A percentile compares a stretch with the other conserved stretches of the same genome.
phyloP scores from a whole-genome alignment of 148 eudicot genomes.

The Vaccinium macrocarpon region DNA sequence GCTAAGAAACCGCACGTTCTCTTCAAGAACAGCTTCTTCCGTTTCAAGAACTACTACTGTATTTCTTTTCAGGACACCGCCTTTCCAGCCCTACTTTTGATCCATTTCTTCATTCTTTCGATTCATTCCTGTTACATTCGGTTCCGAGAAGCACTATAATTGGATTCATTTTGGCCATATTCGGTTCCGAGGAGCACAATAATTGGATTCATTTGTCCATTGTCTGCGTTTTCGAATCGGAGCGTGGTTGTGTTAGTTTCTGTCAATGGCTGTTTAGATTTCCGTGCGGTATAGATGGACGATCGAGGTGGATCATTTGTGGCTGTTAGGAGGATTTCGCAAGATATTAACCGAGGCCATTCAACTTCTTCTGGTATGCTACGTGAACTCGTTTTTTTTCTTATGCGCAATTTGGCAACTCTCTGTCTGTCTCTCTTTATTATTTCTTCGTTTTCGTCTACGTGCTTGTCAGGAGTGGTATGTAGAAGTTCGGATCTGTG shows the following conservation, averaged over 20 bases:
- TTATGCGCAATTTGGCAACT: slow-evolving; percentile 3
- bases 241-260: no score
- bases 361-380: slow-evolving; percentile 69
- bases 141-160: neutral
- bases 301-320: slow-evolving; percentile 94
- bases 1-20: slow-evolving; percentile 3
- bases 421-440: slow-evolving; percentile 31
- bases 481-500: slow-evolving; percentile 32
- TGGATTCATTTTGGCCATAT: neutral
- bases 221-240: neutral
- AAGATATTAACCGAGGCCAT: slow-evolving; percentile 70
- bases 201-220: no score
- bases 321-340: slow-evolving; percentile 86
- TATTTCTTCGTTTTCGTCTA: neutral
- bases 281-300: slow-evolving; percentile 44
- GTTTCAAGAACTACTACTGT: slow-evolving; percentile 11
- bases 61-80: neutral
- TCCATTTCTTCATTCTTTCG: neutral
- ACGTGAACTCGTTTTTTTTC: neutral
- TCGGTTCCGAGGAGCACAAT: neutral
- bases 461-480: slow-evolving; percentile 14
- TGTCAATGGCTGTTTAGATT: slow-evolving; percentile 15
- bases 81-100: neutral
- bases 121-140: neutral
- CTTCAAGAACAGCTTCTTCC: neutral